Base-by-base conservation (phyloP, 1,284 basidiomycete species). In the Tremellales sp. region DNA sequence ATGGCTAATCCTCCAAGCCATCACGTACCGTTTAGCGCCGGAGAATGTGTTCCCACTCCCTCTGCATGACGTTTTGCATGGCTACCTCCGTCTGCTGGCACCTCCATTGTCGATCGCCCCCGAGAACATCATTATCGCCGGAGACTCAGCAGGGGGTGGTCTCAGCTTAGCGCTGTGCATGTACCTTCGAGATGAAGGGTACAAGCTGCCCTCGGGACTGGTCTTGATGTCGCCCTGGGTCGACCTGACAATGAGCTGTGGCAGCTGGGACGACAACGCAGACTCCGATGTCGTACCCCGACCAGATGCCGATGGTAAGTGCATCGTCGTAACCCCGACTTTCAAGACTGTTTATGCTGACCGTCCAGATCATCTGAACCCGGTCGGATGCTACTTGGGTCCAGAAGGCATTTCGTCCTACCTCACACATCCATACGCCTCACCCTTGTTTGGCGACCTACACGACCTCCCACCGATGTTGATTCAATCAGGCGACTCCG, bases 11-110 rank as follows among this genome's bases (percentile, higher is more conserved):
- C n/a, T 8, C 15, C 13, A 40, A 91, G 89, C 89, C n/a, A 79
- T 97, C 60, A 92, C 97, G 69, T 98, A 98, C 73, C 87, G 94
- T 17, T 79, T 98, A 25, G 93, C 94, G 0, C 94, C 94, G 1
- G 94, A 97, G 71, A 89, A 90, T 6, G 80, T 82, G 26, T 98
- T 98, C 73, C 94, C 94, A 0, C 89, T 93, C 0, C 88, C 92
- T 23, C 79, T 98, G 6, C 89, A 96, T 64, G 96, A 98, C 64
- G 87, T 84, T 25, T 87, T 93, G 42, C 82, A 80, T 19, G 87
- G 86, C 1, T 98, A 94, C 68, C 80, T 97, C 58, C 81, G 94
- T 19, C 80, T 98, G 12, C 81, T 86, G 2, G 85, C 92, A 46
- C 90, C 97, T 2, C 70, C 70, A 57, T 81, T 98, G 33, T 84